These are phyloP conservation scores for Boletellus deceptivus DNA, from an alignment of 1,284 basidiomycete species.

Conservation along the genomic window DNA sequence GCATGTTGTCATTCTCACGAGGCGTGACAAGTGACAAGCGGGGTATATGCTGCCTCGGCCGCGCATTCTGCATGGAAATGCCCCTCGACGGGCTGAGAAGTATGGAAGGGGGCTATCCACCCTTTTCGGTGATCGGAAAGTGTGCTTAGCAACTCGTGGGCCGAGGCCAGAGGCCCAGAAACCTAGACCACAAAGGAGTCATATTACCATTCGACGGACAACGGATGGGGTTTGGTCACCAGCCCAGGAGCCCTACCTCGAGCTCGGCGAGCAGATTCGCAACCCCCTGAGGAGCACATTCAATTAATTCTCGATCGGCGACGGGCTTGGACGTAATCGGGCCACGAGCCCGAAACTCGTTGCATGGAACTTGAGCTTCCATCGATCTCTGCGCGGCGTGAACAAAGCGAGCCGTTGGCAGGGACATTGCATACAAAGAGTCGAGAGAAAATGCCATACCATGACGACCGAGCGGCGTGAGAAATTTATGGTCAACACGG, in stretches of 20 bases:
- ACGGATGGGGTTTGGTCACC: constrained; percentile 1
- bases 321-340: constrained; percentile 1
- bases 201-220: constrained; percentile 1
- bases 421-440: background rate
- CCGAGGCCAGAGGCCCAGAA: background rate
- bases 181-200: background rate
- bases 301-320: background rate
- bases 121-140: background rate
- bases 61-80: background rate
- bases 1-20: background rate
- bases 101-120: background rate
- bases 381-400: background rate
- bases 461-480: background rate
- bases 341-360: background rate
- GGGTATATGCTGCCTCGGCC: background rate
- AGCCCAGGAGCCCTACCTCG: background rate
- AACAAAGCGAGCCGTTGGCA: background rate
- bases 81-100: background rate
- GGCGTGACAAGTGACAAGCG: background rate
- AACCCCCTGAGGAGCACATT: constrained; percentile 1
- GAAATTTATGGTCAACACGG: background rate
- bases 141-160: background rate
- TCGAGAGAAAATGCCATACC: background rate
- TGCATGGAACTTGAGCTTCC: background rate
- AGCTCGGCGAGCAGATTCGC: background rate